A percentile compares a stretch with the other conserved stretches of the same genome.
Evolutionary conservation across 495 filamentous ascomycete species (phyloP).

Genomic region (Tuber magnatum): DNA sequence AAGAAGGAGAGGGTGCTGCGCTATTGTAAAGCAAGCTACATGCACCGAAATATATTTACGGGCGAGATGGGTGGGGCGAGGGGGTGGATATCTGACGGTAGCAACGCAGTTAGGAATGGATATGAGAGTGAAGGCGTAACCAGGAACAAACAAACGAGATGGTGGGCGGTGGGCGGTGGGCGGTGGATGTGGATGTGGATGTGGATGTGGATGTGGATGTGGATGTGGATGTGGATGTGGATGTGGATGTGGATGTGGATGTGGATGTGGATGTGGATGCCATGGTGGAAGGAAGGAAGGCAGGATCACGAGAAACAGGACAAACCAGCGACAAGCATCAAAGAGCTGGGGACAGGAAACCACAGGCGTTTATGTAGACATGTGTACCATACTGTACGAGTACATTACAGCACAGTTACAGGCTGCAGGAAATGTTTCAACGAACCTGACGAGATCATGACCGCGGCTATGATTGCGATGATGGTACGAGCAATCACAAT

Average conservation of each 20-base stretch:
- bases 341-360: background rate
- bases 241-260: background rate
- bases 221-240: background rate
- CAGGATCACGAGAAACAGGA: conserved; percentile 1
- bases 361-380: background rate
- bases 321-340: background rate
- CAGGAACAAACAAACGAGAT: conserved; percentile 5
- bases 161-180: background rate
- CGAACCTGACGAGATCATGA: conserved; percentile 2
- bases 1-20: background rate
- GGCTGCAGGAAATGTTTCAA: background rate
- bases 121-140: background rate
- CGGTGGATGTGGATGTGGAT: background rate
- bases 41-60: background rate
- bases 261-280: background rate
- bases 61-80: background rate
- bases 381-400: background rate
- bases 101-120: background rate
- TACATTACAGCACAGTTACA: background rate
- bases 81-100: background rate
- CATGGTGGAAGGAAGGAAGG: background rate
- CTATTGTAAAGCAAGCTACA: conserved; percentile 1
- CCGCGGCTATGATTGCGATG: background rate
- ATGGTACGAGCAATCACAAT: background rate
- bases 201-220: background rate